These are phyloP conservation scores for Entomortierella chlamydospora DNA, from an alignment of 192 early-diverging fungal genomes.

Conservation along the genomic window DNA sequence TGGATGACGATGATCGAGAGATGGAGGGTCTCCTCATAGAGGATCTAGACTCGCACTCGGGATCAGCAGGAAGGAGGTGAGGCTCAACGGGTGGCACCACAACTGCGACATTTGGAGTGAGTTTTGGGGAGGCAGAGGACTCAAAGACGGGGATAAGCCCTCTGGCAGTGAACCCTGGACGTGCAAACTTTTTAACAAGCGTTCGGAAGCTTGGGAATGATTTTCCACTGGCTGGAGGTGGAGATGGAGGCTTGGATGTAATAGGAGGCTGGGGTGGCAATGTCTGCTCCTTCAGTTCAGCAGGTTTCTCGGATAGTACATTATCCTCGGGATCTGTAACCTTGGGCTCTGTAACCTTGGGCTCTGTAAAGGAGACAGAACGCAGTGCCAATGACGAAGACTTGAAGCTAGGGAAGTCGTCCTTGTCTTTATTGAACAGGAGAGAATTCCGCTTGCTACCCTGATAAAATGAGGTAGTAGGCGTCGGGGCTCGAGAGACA, in stretches of 20 bases:
- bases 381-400: slow-evolving; percentile 32
- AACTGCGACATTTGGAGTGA: not conserved
- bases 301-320: too few species aligned
- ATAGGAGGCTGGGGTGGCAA: not conserved
- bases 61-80: not conserved
- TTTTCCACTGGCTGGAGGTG: not conserved
- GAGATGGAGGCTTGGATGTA: not conserved
- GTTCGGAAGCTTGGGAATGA: slow-evolving; percentile 33
- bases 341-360: slow-evolving; percentile 24
- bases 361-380: slow-evolving; percentile 35
- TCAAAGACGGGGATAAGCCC: slow-evolving; percentile 31
- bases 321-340: slow-evolving; percentile 15
- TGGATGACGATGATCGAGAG: slow-evolving; percentile 33
- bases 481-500: slow-evolving; percentile 25
- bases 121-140: not conserved
- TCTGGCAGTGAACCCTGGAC: slow-evolving; percentile 15
- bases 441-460: slow-evolving; percentile 19
- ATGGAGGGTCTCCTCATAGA: not conserved
- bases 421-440: slow-evolving; percentile 22
- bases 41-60: not conserved
- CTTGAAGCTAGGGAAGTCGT: slow-evolving; percentile 35
- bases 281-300: not conserved
- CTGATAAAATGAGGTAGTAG: not conserved
- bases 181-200: slow-evolving; percentile 17
- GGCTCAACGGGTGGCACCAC: not conserved